These are phyloP conservation scores for Kalmusia sp. DNA, from an alignment of 2,329 filamentous ascomycete genomes.

Conservation along the genomic window DNA sequence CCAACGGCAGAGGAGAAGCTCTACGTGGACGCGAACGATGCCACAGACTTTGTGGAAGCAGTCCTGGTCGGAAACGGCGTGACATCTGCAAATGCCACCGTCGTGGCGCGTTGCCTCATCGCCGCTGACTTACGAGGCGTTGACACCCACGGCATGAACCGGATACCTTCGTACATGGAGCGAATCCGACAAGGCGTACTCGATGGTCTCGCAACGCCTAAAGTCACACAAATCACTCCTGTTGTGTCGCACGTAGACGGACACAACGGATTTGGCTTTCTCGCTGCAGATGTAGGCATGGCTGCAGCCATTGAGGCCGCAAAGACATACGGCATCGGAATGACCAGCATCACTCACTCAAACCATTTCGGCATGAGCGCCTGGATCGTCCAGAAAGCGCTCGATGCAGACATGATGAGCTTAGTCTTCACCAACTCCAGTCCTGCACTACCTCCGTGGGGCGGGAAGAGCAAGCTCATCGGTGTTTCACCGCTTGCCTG, in stretches of 20 bases:
- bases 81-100: constrained; percentile 62
- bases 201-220: constrained; percentile 65
- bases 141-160: constrained; percentile 80
- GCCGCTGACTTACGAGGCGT: constrained; percentile 79
- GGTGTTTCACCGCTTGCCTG: constrained; percentile 78
- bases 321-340: constrained; percentile 70
- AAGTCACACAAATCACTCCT: constrained; percentile 68
- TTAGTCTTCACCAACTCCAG: constrained; percentile 68
- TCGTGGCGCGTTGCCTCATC: constrained; percentile 72
- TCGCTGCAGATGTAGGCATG: constrained; percentile 73
- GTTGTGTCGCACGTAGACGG: constrained; percentile 73
- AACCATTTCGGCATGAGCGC: constrained; percentile 88
- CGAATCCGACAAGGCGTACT: constrained; percentile 75
- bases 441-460: constrained; percentile 75
- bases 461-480: constrained; percentile 71
- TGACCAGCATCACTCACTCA: constrained; percentile 76
- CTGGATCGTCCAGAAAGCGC: constrained; percentile 78
- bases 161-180: constrained; percentile 78
- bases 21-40: constrained; percentile 29
- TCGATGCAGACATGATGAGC: constrained; percentile 72
- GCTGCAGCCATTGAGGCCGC: constrained; percentile 71
- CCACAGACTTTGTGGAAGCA: constrained; percentile 55
- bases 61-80: constrained; percentile 70
- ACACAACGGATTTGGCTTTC: constrained; percentile 77
- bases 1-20: constrained; percentile 8